These are phyloP conservation scores for Tetrahymena borealis DNA, from an alignment of 73 alveolate species.

Conservation along the genomic window DNA sequence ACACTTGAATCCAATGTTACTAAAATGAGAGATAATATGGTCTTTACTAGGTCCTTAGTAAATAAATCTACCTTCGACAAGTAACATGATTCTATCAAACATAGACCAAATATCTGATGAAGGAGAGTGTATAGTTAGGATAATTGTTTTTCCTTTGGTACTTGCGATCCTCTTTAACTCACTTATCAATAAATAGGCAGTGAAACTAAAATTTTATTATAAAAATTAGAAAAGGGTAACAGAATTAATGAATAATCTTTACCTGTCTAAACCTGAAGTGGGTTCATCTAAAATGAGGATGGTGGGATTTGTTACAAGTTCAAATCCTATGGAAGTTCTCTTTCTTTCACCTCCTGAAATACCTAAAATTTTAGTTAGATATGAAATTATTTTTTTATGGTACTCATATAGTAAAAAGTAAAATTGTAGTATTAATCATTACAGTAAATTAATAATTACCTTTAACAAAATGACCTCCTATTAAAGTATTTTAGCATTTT, in stretches of 20 bases:
- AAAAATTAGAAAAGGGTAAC: no score
- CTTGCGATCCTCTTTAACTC: constrained; percentile 4
- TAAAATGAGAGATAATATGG: background rate
- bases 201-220: no score
- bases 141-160: constrained; percentile 11
- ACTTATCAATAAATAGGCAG: background rate
- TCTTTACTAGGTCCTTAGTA: constrained; percentile 23
- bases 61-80: constrained; percentile 34
- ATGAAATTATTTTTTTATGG: no score
- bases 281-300: background rate
- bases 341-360: background rate
- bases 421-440: no score
- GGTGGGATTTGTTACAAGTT: background rate
- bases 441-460: no score
- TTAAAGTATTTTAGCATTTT: background rate
- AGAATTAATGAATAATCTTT: no score
- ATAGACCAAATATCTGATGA: constrained; percentile 39
- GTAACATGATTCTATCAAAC: constrained; percentile 47
- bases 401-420: no score
- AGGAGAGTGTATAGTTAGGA: constrained; percentile 48
- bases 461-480: background rate
- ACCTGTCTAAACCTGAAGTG: background rate
- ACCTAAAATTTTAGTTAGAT: background rate
- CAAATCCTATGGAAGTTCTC: background rate
- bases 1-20: constrained; percentile 15